Base-by-base conservation (phyloP, 1,139 yeast genomes). In the Blastobotrys apis region DNA sequence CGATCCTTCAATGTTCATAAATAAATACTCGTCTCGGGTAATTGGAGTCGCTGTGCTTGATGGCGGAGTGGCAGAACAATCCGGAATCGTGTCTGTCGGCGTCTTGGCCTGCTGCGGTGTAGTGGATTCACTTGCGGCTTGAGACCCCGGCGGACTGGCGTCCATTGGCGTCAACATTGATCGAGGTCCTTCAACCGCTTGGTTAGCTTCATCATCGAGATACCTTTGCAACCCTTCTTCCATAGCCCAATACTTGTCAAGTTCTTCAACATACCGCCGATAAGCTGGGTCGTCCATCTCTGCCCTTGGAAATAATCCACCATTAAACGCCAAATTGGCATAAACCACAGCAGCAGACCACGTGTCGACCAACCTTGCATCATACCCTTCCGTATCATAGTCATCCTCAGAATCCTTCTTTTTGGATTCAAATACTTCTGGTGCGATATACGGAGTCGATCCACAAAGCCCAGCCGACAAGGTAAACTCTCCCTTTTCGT, bases 321-420 rank as follows among this genome's bases (percentile, higher is more conserved):
- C 68, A 16, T 63, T 63, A 33, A 53, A 57, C n/a, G 63, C 53
- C 92, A 88, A 82, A 13, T 94, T 94, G 84, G 87, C 81, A 62
- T 84, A 87, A 31, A 87, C 85, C 13, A 86, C 44, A 42, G 94
- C 95, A 67, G 95, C 84, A 0, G 95, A 79, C 96, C 96, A 87
- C 34, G 85, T 79, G 64, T 87, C 95, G 4, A 84, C 85, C 37
- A 84, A 73, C 46, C 95, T 66, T 3, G 95, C 85, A 63, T 87
- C 95, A 63, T 84, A 87, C 52, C 41, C 58, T 74, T 36, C 39
- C 5, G 20, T 25, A n/a, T n/a, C n/a, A 15, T 13, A 15, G 13
- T 9, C 4, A 8, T 19, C 17, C 4, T 36, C 16, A n/a, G 12
- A 8, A 19, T 43, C 52, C 5, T 39, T 34, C 37, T 43, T 49